Conservation (phyloP, 805 yeast genomes). For the Naumovozyma baii region DNA sequence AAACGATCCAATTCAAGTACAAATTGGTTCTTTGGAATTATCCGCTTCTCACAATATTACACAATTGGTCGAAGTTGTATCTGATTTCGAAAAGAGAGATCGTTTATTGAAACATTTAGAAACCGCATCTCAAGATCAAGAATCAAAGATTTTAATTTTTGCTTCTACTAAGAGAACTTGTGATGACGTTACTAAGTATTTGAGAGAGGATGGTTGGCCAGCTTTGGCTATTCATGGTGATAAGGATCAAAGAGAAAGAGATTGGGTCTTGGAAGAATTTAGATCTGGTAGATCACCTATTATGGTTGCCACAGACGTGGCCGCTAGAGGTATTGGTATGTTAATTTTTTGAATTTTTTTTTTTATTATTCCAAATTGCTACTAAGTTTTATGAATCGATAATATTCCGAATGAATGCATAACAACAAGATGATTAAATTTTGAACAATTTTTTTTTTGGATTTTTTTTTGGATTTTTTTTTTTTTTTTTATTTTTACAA, state of each 20-base stretch:
- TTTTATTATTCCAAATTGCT: conserved; percentile 3
- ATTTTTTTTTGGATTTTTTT: conserved; percentile 7
- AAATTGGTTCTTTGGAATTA: conserved; percentile 89
- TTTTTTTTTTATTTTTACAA: conserved; percentile 7
- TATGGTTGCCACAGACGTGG: conserved; percentile 99
- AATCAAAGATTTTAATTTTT: conserved; percentile 75
- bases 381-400: conserved; percentile 5
- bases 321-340: conserved; percentile 99
- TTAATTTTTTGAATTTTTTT: conserved; percentile 21
- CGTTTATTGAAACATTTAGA: conserved; percentile 76
- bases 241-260: conserved; percentile 95
- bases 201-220: conserved; percentile 97
- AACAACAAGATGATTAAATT: neutral
- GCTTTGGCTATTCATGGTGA: conserved; percentile 99
- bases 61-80: conserved; percentile 83
- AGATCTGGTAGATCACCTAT: conserved; percentile 87
- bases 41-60: conserved; percentile 95
- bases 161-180: conserved; percentile 97
- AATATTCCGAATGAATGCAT: too few species aligned
- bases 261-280: conserved; percentile 94
- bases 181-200: conserved; percentile 84
- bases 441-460: conserved; percentile 2
- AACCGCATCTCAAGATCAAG: conserved; percentile 58
- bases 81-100: conserved; percentile 92
- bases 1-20: conserved; percentile 90